phyloP scores from a whole-genome alignment of 164 flowering plant species.

The Echeveria elegans region DNA sequence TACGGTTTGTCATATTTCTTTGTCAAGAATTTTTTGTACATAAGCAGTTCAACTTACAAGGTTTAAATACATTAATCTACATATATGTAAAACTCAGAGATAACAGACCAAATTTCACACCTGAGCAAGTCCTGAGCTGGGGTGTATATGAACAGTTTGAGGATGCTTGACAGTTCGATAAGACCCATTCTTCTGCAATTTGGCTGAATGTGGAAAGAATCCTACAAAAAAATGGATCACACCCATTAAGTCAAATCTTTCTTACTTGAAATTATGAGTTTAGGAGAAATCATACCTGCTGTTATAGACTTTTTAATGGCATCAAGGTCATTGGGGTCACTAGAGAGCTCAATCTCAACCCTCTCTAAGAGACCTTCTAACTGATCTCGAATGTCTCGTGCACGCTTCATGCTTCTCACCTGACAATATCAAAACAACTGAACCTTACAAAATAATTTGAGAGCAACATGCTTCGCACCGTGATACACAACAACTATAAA shows the following conservation, averaged over 20 bases:
- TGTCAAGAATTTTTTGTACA: neutral
- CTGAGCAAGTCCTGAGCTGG: constrained; percentile 88
- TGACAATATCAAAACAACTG: constrained; percentile 14
- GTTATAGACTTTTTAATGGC: constrained; percentile 76
- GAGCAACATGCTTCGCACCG: neutral
- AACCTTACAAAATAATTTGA: no score
- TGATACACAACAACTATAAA: neutral
- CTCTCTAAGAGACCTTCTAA: constrained; percentile 88
- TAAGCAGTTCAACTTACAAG: no score
- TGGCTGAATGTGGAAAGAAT: constrained; percentile 84
- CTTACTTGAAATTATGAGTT: neutral
- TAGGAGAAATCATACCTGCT: constrained; percentile 36
- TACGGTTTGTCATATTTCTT: neutral
- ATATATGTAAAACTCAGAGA: no score
- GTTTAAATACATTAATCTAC: no score
- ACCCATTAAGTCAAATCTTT: neutral
- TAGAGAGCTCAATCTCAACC: constrained; percentile 72
- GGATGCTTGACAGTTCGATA: constrained; percentile 89
- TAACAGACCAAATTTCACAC: constrained; percentile 22
- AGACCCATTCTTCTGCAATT: constrained; percentile 76
- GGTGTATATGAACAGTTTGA: constrained; percentile 87
- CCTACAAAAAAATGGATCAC: constrained; percentile 27
- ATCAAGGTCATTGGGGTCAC: constrained; percentile 60
- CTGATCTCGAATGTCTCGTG: constrained; percentile 88
- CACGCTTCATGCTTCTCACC: constrained; percentile 98